Evolutionary conservation across 192 early-diverging fungal genomes (phyloP).

Genomic region (Coemansia sp.): DNA sequence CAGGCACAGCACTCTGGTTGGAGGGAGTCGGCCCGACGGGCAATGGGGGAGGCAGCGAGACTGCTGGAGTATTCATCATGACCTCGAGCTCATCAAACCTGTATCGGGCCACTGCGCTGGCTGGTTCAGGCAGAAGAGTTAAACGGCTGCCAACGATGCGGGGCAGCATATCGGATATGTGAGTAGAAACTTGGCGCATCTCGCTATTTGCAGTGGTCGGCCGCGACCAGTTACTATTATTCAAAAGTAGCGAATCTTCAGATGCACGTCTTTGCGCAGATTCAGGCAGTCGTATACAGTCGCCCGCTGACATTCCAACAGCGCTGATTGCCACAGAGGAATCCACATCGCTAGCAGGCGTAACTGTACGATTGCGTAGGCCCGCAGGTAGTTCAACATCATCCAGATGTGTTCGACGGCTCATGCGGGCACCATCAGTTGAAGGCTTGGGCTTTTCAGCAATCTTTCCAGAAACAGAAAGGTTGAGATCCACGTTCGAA

Average conservation of each 20-base stretch:
- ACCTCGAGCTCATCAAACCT: constrained; percentile 45
- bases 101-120: constrained; percentile 34
- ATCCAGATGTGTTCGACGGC: constrained; percentile 39
- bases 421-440: constrained; percentile 6
- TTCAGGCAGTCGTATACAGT: background rate
- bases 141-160: constrained; percentile 47
- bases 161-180: constrained; percentile 46
- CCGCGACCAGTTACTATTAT: constrained; percentile 30
- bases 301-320: background rate
- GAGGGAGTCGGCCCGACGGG: background rate
- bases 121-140: constrained; percentile 36
- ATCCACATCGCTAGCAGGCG: background rate
- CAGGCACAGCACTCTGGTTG: background rate
- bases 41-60: background rate
- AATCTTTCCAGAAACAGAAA: constrained; percentile 1
- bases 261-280: background rate
- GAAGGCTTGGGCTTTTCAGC: background rate
- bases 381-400: constrained; percentile 38
- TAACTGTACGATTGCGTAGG: constrained; percentile 30
- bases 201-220: constrained; percentile 35
- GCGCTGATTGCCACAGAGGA: background rate
- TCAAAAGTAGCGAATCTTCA: background rate
- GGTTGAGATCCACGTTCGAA: constrained; percentile 29
- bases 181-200: constrained; percentile 24
- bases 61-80: background rate